Base-by-base conservation (phyloP, 2,329 filamentous ascomycete species). In the Penicillium sp. region DNA sequence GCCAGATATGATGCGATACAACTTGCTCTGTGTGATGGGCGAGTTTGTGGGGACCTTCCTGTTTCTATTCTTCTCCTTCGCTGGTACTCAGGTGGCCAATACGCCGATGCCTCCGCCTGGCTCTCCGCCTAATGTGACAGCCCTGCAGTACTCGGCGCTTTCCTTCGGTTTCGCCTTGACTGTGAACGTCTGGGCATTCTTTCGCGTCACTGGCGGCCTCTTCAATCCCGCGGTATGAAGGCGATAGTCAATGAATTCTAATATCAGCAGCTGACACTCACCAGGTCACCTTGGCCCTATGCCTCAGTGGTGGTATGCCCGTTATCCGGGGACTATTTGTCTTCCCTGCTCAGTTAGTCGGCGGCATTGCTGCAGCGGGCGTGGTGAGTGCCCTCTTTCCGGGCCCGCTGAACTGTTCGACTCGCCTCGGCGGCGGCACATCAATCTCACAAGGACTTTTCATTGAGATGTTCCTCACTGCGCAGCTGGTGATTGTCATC, bases 391-490 rank as follows among this genome's bases (percentile, higher is more conserved):
- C 72, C 1, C 69, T 87, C 4, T 73, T 85, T n/a, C 82, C 83
- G 0, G 81, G 79, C 0, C 67, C 72, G 2, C 64, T 84, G 14
- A 71, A 73, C 5, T 81, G 84, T 4, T 70, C 70, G 41, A 86
- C 83, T n/a, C 71, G 72, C 4, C 74, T 87, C 2, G 74, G 74
- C 1, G 71, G 72, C 10, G 77, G 76, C 11, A 73, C 78, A 3
- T 79, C 71, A 50, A 71, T 76, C 9, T 72, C 72, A 0, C 82
- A 81, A 51, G 84, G 83, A 6, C 70, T 87, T 34, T 85, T 87
- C 61, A 77, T 87, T 40, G 84, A 87, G 66, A 78, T 83, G 71
- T 83, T 86, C 59, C 72, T 86, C 31, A 87, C 83, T 0, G 72
- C 80, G 0, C 76, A 84, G 62, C 73, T 87, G 9, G 77, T 86